A percentile compares a stretch with the other conserved stretches of the same genome.
Evolutionary conservation across 495 filamentous ascomycete genomes (phyloP).

Genomic region (Thozetella sp.): DNA sequence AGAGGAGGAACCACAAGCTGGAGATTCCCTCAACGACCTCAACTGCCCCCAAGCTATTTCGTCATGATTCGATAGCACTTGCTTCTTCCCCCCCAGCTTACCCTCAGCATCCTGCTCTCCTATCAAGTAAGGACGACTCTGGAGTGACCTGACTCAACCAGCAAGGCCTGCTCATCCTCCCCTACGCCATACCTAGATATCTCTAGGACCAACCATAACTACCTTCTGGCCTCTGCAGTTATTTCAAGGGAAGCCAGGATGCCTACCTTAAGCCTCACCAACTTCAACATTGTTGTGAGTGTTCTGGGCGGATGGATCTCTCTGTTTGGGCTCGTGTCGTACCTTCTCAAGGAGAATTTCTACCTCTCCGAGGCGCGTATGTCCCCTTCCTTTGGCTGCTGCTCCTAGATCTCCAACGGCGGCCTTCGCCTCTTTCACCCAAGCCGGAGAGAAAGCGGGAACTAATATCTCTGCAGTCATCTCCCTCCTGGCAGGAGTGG

Average conservation of each 20-base stretch:
- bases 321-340: constrained; percentile 85
- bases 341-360: constrained; percentile 85
- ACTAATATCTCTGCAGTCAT: constrained; percentile 59
- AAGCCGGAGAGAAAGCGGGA: neutral
- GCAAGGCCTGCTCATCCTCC: neutral
- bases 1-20: neutral
- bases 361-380: constrained; percentile 89
- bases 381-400: constrained; percentile 26
- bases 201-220: neutral
- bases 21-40: neutral
- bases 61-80: constrained; percentile 53
- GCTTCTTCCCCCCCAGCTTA: constrained; percentile 19
- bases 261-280: constrained; percentile 76
- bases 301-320: constrained; percentile 87
- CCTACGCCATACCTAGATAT: neutral
- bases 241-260: constrained; percentile 43
- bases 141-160: constrained; percentile 30
- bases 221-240: neutral
- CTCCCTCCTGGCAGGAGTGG: constrained; percentile 75
- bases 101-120: constrained; percentile 21
- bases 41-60: neutral
- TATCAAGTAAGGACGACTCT: constrained; percentile 31
- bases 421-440: neutral
- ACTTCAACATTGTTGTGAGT: constrained; percentile 89
- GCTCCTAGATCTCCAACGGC: neutral